These are phyloP conservation scores for Kuraishia hungarica DNA, from an alignment of 805 yeast genomes.

Conservation along the genomic window DNA sequence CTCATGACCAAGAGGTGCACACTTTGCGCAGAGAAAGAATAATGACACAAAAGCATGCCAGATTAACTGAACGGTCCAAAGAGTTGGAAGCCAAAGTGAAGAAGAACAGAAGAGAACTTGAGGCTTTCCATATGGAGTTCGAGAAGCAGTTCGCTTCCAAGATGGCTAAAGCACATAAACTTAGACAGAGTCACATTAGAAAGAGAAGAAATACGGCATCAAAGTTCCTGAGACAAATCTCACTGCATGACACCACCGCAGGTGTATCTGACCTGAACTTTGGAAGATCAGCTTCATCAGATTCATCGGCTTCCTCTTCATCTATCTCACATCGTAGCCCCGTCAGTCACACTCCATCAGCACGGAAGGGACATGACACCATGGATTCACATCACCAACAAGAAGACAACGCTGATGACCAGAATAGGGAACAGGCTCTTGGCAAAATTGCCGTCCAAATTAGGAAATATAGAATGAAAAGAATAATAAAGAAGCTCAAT, in stretches of 20 bases:
- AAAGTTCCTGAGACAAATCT: background rate
- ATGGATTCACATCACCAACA: no score
- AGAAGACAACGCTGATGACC: background rate
- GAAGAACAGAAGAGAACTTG: background rate
- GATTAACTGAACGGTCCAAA: background rate
- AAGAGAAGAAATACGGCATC: background rate
- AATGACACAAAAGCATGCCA: background rate
- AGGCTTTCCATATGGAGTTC: background rate
- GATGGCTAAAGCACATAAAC: background rate
- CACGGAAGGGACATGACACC: background rate
- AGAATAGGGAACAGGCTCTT: background rate
- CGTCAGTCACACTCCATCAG: background rate
- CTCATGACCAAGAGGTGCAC: background rate
- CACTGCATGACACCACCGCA: background rate
- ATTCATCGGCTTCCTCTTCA: background rate
- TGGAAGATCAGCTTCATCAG: background rate
- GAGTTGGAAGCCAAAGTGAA: background rate
- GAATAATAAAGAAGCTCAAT: background rate
- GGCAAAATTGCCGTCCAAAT: no score
- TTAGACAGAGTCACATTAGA: background rate
- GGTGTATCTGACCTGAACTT: background rate
- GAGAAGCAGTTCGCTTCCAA: background rate
- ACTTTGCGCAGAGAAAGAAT: background rate
- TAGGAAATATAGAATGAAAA: background rate
- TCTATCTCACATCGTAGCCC: background rate